Evolutionary conservation across 2,329 filamentous ascomycete genomes (phyloP), one percentile per base, ranked within the genome.

Genomic region (Thelonectria rubi): DNA sequence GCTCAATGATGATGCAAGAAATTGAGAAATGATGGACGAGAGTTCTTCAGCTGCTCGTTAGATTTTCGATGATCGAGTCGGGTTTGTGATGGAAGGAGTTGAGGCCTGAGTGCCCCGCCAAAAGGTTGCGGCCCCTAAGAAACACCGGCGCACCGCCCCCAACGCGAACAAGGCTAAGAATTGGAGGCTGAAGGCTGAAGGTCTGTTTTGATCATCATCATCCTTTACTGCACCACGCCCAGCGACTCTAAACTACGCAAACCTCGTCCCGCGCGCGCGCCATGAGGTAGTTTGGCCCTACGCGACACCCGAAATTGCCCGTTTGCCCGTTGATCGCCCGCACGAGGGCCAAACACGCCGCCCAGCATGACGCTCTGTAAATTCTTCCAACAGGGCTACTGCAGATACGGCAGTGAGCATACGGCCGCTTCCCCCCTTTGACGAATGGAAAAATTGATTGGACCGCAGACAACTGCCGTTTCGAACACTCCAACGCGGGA

Each of bases 371-470:
- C 74, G 21, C 62, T 84, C 56, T 85, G 82, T 75, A 78, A 76
- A 71, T 85, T 80, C 73, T 85, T 72, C 63, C 75, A 80, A 75
- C 80, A 83, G 71, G 83, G 83, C 58, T 78, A 78, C 73, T 86
- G 83, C 80, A 81, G 77, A 61, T 82, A 76, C 69, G 83, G 83
- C 73, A 78, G 83, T 85, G 77, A 50, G 81, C 77, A 14, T n/a
- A 15, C 34, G 34, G 43, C 18, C 20, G 3, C 5, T 24, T 18
- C 14, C n/a, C 10, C 6, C 10, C 8, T n/a, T 15, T n/a, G 32
- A 12, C 48, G 52, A 46, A 55, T 15, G 17, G 11, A 34, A 47
- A 5, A 26, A 37, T 64, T 70, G 48, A 70, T 57, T 56, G 40
- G 18, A 42, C 37, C 21, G n/a, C 34, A 88, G 86, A 78, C 48